phyloP scores from a whole-genome alignment of 2,329 filamentous ascomycete genomes.

The Cordyceps tenuipes region DNA sequence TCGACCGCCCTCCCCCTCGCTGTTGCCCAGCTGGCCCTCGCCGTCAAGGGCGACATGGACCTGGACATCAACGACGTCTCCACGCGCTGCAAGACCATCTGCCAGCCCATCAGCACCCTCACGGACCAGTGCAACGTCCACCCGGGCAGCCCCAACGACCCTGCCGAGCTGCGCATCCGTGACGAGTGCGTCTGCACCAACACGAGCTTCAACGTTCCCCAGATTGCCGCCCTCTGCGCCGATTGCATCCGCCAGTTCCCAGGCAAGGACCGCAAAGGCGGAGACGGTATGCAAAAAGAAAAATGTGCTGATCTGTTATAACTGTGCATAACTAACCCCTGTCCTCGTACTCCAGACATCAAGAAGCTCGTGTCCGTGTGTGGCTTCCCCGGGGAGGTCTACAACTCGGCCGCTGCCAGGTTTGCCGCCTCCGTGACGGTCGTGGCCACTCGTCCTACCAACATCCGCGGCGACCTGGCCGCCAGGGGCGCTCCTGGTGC shows the following conservation, averaged over 20 bases:
- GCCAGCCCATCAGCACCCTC: conserved; percentile 28
- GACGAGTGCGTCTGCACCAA: conserved; percentile 34
- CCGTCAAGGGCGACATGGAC: conserved; percentile 21
- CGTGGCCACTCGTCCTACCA: conserved; percentile 23
- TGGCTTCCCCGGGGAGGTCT: conserved; percentile 6
- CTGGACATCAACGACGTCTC: conserved; percentile 28
- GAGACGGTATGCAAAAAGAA: not conserved
- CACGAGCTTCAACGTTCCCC: conserved; percentile 30
- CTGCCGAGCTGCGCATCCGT: conserved; percentile 27
- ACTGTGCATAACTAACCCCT: no score
- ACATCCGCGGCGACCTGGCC: no score
- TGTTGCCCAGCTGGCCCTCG: not conserved
- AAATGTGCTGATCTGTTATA: no score
- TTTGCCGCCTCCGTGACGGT: conserved; percentile 26
- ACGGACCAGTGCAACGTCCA: conserved; percentile 28
- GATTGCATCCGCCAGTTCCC: conserved; percentile 3
- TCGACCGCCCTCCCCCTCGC: not conserved
- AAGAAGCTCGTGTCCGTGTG: conserved; percentile 1
- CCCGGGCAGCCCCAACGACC: conserved; percentile 22
- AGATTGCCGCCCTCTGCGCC: conserved; percentile 20
- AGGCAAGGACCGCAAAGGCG: not conserved
- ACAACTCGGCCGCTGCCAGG: conserved; percentile 6
- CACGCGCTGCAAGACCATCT: conserved; percentile 26
- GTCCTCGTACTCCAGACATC: no score
- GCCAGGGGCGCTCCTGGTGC: no score